A percentile compares a stretch with the other conserved stretches of the same genome.
Evolutionary conservation across 208 protist species (phyloP).

Genomic region (Leptomonas pyrrhocoris): DNA sequence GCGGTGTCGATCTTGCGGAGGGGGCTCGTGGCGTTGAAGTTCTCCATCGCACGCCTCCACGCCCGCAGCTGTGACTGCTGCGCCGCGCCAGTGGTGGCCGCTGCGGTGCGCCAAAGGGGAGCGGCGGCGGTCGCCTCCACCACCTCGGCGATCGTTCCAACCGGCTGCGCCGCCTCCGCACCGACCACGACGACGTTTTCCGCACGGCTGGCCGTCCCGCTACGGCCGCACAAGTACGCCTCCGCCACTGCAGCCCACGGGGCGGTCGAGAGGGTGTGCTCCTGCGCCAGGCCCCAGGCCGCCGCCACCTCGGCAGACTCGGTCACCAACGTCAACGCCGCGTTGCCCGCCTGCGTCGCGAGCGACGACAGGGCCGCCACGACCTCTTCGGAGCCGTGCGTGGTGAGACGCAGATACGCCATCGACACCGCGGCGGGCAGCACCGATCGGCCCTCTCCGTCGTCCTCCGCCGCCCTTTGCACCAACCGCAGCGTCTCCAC

Average conservation of each 20-base stretch:
- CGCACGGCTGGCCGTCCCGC: background rate
- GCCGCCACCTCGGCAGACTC: constrained; percentile 40
- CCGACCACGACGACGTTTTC: background rate
- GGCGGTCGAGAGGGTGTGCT: constrained; percentile 23
- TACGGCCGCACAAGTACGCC: background rate
- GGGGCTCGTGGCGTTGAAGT: constrained; percentile 23
- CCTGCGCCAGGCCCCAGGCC: constrained; percentile 18
- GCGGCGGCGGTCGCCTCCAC: constrained; percentile 14
- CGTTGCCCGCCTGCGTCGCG: constrained; percentile 34
- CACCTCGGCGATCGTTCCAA: constrained; percentile 8
- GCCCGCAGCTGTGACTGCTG: constrained; percentile 15
- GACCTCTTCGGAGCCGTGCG: constrained; percentile 36
- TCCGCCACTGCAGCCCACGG: constrained; percentile 17
- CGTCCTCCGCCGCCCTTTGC: background rate
- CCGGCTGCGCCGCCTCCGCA: background rate
- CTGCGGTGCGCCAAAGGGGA: background rate
- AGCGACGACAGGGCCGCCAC: constrained; percentile 36
- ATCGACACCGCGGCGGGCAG: constrained; percentile 29
- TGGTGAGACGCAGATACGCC: constrained; percentile 36
- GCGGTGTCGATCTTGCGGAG: constrained; percentile 36
- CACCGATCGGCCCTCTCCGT: background rate
- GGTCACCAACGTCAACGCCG: constrained; percentile 37
- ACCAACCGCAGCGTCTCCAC: constrained; percentile 17
- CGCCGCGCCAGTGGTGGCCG: background rate
- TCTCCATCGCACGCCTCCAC: constrained; percentile 25